A percentile compares a stretch with the other conserved stretches of the same genome.
Conservation (phyloP, 768 basidiomycete genomes). For the Tylopilus sp. region DNA sequence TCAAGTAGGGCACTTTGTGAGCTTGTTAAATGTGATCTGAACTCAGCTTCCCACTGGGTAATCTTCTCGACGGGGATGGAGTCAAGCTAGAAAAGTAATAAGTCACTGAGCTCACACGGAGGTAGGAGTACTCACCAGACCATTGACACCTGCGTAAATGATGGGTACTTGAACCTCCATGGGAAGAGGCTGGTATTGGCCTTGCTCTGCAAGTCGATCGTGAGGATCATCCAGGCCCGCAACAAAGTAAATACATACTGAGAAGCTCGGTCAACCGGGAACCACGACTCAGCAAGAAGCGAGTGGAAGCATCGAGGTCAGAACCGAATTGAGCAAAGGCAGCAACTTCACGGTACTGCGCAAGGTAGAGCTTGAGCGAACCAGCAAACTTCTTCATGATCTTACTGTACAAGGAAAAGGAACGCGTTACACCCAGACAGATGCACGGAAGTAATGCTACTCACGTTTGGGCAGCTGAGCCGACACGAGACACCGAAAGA, state of each 20-base stretch:
- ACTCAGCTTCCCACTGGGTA: slow-evolving; percentile 87
- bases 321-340: slow-evolving; percentile 99
- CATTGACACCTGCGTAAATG: slow-evolving; percentile 99
- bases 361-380: slow-evolving; percentile 99
- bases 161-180: slow-evolving; percentile 98
- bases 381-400: slow-evolving; percentile 99
- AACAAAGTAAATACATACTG: slow-evolving; percentile 44
- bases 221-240: slow-evolving; percentile 5
- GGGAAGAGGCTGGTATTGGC: slow-evolving; percentile 92
- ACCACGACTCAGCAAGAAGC: slow-evolving; percentile 97
- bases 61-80: slow-evolving; percentile 94
- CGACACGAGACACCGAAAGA: slow-evolving; percentile 99
- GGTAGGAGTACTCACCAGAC: slow-evolving; percentile 62
- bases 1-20: slow-evolving; percentile 73
- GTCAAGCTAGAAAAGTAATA: slow-evolving; percentile 60
- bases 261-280: slow-evolving; percentile 96
- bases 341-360: slow-evolving; percentile 99
- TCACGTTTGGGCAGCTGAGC: slow-evolving; percentile 99
- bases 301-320: slow-evolving; percentile 98
- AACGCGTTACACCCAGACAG: too few species aligned
- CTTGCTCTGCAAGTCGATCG: slow-evolving; percentile 67
- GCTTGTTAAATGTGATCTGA: slow-evolving; percentile 81
- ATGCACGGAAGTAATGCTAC: slow-evolving; percentile 36
- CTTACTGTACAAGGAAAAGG: slow-evolving; percentile 50
- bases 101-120: not conserved